Evolutionary conservation across 176 grass and related monocot genomes (phyloP), one percentile per base, ranked within the genome.

Genomic region (Triticum timopheevii): DNA sequence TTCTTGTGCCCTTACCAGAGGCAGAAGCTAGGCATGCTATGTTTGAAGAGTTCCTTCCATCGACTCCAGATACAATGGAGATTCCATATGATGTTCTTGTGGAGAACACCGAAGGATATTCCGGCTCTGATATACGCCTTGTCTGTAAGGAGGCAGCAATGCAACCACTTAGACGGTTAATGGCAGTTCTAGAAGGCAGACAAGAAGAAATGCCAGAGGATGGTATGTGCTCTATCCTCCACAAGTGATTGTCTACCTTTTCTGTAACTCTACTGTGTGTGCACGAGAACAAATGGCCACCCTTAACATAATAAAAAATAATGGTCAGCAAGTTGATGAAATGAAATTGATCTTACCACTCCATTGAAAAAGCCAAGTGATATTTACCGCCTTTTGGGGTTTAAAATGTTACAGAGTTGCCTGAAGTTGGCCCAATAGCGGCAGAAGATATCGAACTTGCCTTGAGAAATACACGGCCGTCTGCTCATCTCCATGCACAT

Each of bases 131-230:
- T 90, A 95, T 98, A 50, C 93, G 86, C 63, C 86, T 98, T 34
- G 91, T 94, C 45, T 98, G 96, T 90, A 95, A 98, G 91, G 93
- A 98, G 82, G 88, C 96, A 30, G 96, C 96, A 76, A 98, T 98
- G 96, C 91, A 98, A 71, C 93, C 93, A 22, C 88, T 98, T 83
- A 92, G 96, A 82, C 91, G 91, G 45, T 40, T 95, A 89, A 95
- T 98, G 91, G 1, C 77, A 10, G 84, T 88, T 84, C 96, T 98
- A 5, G 96, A 98, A 86, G 73, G 45, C 79, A 82, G 52, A 17
- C 79, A 87, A 73, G 91, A 93, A 69, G 44, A 84, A 42, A 78
- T 94, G 61, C 82, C 88, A 36, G 93, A 94, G 77, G 86, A 95
- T 79, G 96, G 96, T 98, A 78, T 75, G 93, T 94, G 65, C 80